phyloP scores from a whole-genome alignment of 257 asterid genomes.

The Solanum lignicaule region DNA sequence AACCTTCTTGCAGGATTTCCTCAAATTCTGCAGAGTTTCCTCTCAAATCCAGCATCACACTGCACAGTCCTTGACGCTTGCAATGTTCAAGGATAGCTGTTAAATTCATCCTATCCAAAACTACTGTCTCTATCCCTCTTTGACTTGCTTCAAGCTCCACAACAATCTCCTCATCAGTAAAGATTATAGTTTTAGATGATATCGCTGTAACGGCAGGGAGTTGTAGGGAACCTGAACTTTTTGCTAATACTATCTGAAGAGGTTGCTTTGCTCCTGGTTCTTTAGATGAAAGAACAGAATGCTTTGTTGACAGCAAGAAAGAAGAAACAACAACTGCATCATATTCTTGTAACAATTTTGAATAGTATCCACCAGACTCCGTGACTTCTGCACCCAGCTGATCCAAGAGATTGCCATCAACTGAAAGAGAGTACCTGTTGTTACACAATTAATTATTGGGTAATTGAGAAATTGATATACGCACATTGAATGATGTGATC shows the following conservation, averaged over 20 bases:
- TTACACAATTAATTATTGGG: not conserved
- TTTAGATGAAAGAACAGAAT: conserved; percentile 37
- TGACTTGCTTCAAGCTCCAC: conserved; percentile 15
- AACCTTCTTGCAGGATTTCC: conserved; percentile 55
- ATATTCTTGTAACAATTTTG: conserved; percentile 71
- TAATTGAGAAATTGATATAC: not conserved
- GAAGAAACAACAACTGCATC: conserved; percentile 61
- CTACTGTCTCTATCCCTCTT: conserved; percentile 37
- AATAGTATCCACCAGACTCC: conserved; percentile 76
- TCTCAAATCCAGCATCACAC: conserved; percentile 58
- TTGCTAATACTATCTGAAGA: conserved; percentile 41
- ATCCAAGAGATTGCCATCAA: conserved; percentile 46
- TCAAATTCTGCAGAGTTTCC: conserved; percentile 34
- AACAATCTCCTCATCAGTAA: conserved; percentile 24
- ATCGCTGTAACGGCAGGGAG: conserved; percentile 10
- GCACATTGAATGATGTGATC: not conserved
- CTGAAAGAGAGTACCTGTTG: conserved; percentile 72
- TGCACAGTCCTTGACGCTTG: conserved; percentile 56
- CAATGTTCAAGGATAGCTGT: conserved; percentile 59
- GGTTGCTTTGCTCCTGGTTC: conserved; percentile 89
- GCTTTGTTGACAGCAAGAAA: conserved; percentile 8
- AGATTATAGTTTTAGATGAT: conserved; percentile 29
- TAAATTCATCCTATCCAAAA: conserved; percentile 30
- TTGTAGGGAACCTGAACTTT: conserved; percentile 14
- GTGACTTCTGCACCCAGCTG: conserved; percentile 45